phyloP scores from a whole-genome alignment of 2,329 filamentous ascomycete genomes.

The Akanthomyces dipterigenus region DNA sequence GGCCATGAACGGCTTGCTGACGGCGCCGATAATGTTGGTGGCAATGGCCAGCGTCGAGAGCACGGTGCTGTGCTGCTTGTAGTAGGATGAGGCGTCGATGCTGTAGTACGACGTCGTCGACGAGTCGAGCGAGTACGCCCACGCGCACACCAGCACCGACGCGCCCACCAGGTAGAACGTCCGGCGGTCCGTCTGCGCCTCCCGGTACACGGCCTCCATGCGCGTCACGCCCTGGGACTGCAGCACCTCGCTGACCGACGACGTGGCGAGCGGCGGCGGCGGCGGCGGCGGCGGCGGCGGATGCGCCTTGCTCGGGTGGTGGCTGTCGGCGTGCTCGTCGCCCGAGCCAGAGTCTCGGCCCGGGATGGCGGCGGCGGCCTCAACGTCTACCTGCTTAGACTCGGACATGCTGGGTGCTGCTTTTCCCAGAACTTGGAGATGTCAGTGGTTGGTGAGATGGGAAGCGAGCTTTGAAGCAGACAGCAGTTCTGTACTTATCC shows the following conservation, averaged over 20 bases:
- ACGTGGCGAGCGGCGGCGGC: constrained; percentile 13
- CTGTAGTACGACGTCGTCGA: constrained; percentile 25
- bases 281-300: no score
- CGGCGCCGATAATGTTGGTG: constrained; percentile 36
- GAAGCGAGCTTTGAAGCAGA: not conserved
- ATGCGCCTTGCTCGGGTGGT: constrained; percentile 1
- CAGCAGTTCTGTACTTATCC: not conserved
- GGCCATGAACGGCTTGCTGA: constrained; percentile 54
- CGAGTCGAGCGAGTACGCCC: constrained; percentile 25
- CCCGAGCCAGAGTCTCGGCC: not conserved
- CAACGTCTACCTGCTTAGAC: not conserved
- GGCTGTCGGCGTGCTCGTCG: not conserved
- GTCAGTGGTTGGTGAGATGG: not conserved
- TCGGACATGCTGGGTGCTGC: not conserved
- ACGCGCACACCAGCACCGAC: constrained; percentile 26
- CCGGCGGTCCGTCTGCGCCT: constrained; percentile 19
- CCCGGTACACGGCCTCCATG: constrained; percentile 25
- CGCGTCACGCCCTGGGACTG: constrained; percentile 23
- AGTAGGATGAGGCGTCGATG: constrained; percentile 23
- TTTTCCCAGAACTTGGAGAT: not conserved
- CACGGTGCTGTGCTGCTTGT: constrained; percentile 22
- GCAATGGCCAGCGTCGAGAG: constrained; percentile 24
- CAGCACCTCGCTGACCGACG: constrained; percentile 16
- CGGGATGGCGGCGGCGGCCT: not conserved
- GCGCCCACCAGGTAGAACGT: constrained; percentile 21